Evolutionary conservation across 176 grass and related monocot species (phyloP).

Genomic region (Pharus latifolius): DNA sequence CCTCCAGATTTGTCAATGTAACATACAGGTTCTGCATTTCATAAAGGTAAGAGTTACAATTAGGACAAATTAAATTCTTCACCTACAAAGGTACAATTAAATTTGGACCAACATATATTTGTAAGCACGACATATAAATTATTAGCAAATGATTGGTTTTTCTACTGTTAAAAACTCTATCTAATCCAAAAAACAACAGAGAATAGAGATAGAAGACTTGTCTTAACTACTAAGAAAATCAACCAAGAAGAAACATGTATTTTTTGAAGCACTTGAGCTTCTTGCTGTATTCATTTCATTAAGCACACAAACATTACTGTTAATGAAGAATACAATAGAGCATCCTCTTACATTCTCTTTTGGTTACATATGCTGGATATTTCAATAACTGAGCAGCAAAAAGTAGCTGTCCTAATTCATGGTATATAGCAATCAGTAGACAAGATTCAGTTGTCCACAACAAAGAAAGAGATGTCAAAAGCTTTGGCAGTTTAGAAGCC

Average conservation of each 20-base stretch:
- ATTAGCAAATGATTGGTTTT: neutral
- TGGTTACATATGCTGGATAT: neutral
- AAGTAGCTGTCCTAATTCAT: neutral
- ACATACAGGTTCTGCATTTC: slow-evolving; percentile 61
- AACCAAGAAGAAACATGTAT: neutral
- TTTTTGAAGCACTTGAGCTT: neutral
- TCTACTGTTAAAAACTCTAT: neutral
- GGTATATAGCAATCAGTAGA: neutral
- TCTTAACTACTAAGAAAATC: neutral
- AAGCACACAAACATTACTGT: neutral
- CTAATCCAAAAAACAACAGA: neutral
- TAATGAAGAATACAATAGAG: neutral
- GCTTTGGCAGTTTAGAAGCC: neutral
- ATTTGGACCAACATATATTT: neutral
- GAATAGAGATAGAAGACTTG: neutral
- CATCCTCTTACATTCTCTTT: neutral
- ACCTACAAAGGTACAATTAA: neutral
- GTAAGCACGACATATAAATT: neutral
- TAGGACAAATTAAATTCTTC: neutral
- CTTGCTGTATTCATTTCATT: neutral
- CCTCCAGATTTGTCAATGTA: slow-evolving; percentile 61
- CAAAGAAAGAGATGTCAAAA: neutral
- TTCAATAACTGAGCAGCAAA: neutral
- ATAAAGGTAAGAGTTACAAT: slow-evolving; percentile 4
- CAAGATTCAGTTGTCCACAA: neutral